These are phyloP conservation scores for Botrytis medusae DNA, from an alignment of 2,329 filamentous ascomycete species.

Conservation along the genomic window DNA sequence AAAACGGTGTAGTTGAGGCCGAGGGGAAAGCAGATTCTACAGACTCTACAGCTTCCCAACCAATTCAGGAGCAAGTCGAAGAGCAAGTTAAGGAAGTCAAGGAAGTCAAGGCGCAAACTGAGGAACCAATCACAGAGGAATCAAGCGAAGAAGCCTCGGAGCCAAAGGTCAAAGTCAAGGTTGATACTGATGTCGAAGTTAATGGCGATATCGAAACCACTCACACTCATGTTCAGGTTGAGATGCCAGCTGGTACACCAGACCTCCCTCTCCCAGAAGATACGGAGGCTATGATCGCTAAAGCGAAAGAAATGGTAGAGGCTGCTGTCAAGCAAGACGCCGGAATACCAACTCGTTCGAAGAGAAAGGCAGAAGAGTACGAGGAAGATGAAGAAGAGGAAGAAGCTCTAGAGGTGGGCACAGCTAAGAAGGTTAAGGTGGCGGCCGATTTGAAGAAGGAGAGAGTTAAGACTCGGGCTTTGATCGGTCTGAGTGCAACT, in stretches of 20 bases:
- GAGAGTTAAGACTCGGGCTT: slow-evolving; percentile 79
- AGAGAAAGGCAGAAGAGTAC: slow-evolving; percentile 44
- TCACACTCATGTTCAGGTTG: slow-evolving; percentile 71
- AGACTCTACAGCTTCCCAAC: neutral
- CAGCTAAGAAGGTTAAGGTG: slow-evolving; percentile 76
- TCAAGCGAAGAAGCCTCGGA: slow-evolving; percentile 45
- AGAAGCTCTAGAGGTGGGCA: slow-evolving; percentile 34
- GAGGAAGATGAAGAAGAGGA: slow-evolving; percentile 39
- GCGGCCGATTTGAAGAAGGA: slow-evolving; percentile 77
- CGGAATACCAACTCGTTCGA: slow-evolving; percentile 50
- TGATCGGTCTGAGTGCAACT: slow-evolving; percentile 83
- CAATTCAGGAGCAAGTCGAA: neutral
- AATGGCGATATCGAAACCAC: slow-evolving; percentile 63
- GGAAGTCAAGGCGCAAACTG: slow-evolving; percentile 23
- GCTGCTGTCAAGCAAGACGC: slow-evolving; percentile 53
- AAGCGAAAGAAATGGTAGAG: slow-evolving; percentile 86
- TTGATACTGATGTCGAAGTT: slow-evolving; percentile 62
- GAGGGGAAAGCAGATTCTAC: slow-evolving; percentile 14
- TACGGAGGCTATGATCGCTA: slow-evolving; percentile 77
- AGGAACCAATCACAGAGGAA: slow-evolving; percentile 24
- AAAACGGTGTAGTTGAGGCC: slow-evolving; percentile 43
- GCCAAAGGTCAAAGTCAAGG: slow-evolving; percentile 65
- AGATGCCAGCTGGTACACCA: slow-evolving; percentile 66
- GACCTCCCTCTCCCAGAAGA: slow-evolving; percentile 75
- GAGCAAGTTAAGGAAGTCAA: slow-evolving; percentile 21